phyloP scores from a whole-genome alignment of 1,284 basidiomycete species.

The Ustilago nuda region DNA sequence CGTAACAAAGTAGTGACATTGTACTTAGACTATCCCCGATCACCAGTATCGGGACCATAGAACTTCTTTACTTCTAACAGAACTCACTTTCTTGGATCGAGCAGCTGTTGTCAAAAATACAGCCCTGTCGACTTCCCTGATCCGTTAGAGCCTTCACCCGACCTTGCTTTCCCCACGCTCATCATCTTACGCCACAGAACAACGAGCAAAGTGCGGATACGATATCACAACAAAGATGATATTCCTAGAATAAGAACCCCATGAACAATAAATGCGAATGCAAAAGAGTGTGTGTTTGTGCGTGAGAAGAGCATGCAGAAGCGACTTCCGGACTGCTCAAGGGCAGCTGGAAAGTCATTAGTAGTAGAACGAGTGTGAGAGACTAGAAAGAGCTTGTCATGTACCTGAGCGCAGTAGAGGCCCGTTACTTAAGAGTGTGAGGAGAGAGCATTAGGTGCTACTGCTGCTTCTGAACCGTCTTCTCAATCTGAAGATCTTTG shows the following conservation, averaged over 20 bases:
- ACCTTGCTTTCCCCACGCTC: slow-evolving; percentile 3
- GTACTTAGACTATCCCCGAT: too few species aligned
- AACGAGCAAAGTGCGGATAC: not conserved
- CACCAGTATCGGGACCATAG: too few species aligned
- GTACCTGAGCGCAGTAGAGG: not conserved
- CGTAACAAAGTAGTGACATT: too few species aligned
- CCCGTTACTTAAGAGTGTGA: too few species aligned
- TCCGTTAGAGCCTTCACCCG: not conserved
- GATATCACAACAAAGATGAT: not conserved
- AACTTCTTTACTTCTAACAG: too few species aligned
- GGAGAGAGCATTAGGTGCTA: slow-evolving; percentile 8
- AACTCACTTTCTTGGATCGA: not conserved
- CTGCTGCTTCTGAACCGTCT: slow-evolving; percentile 20
- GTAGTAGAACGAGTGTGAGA: not conserved
- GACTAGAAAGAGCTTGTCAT: not conserved
- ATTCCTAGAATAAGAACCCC: slow-evolving; percentile 4
- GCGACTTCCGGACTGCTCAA: not conserved
- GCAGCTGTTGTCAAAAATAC: not conserved
- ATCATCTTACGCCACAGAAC: not conserved
- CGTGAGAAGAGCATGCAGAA: not conserved
- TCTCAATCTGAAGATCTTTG: slow-evolving; percentile 4
- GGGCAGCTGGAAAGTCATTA: not conserved
- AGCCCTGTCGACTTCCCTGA: not conserved
- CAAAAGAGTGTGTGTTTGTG: slow-evolving; percentile 4
- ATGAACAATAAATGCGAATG: not conserved